Base-by-base conservation (phyloP, 1,284 basidiomycete species). In the Cryptococcus maquisensis region DNA sequence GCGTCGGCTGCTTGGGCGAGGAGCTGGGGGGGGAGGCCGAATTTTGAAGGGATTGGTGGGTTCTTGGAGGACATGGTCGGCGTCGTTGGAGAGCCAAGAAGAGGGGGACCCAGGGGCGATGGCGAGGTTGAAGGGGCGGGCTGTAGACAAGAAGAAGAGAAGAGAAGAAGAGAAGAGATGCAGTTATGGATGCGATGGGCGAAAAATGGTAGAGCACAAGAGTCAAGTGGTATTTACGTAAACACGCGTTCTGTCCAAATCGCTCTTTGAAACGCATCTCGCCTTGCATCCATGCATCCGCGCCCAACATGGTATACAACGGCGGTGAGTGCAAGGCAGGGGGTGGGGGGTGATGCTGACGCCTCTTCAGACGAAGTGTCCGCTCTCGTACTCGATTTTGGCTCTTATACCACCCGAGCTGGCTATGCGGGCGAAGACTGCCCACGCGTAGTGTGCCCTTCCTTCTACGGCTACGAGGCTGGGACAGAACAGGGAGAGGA, bases 361-460 rank as follows among this genome's bases (percentile, higher is more conserved):
- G 20, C 12, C 20, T n/a, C 35, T 32, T 0, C 56, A 77, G 75
- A 77, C 60, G 74, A 77, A 57, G 93, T 98, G 45, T 90, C 92
- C 48, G 96, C 95, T 21, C 80, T 98, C 52, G 96, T 98, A 38
- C 79, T 98, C 52, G 96, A 98, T 78, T 88, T 97, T 69, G 96
- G 96, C 46, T 82, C 89, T 38, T 88, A 89, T 46, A 87, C 90
- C 18, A 80, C 93, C 56, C 86, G 95, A 68, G 92, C 90, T 21
- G 96, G 96, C 46, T 96, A 95, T 74, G 95, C 96, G 16, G 96
- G 96, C 48, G 95, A 98, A 76, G 96, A 99, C 71, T 85, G 89
- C 15, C 96, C 96, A 28, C 92, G 93, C 75, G 86, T 88, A 24
- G 85, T 98, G 58, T 84, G 96, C 57, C 90, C 96, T 1, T 89